Percentiles rank a stretch among this genome's conserved stretches.
These are phyloP conservation scores for Diversispora eburnea DNA, from an alignment of 192 early-diverging fungal species.

Conservation along the genomic window DNA sequence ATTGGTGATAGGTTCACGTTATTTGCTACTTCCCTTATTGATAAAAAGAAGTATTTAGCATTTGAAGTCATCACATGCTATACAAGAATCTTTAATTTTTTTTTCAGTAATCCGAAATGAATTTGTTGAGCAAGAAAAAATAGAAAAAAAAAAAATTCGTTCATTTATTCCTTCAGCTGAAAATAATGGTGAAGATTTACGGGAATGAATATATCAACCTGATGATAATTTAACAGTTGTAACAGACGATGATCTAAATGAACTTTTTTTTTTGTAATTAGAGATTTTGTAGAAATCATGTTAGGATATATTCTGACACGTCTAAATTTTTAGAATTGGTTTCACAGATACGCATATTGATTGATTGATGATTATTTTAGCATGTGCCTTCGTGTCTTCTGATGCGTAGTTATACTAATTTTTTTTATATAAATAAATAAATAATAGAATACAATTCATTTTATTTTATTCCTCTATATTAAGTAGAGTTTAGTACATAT, in stretches of 20 bases:
- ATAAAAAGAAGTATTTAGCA: conserved; percentile 27
- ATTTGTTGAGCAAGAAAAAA: conserved; percentile 25
- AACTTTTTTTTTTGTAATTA: conserved; percentile 6
- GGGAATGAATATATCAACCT: conserved; percentile 20
- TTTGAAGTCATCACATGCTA: conserved; percentile 14
- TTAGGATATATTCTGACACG: neutral
- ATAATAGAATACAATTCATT: no score
- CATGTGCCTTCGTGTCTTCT: no score
- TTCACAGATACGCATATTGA: no score
- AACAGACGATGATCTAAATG: conserved; percentile 14
- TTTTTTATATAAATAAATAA: no score
- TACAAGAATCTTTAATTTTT: conserved; percentile 27
- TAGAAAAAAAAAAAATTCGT: conserved; percentile 24
- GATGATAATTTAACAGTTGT: conserved; percentile 16
- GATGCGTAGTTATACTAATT: no score
- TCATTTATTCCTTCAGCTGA: conserved; percentile 25
- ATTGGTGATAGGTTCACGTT: conserved; percentile 23
- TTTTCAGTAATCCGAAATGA: conserved; percentile 21
- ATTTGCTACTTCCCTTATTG: conserved; percentile 18
- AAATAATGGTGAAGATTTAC: conserved; percentile 20
- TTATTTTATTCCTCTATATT: no score
- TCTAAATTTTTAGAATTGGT: no score
- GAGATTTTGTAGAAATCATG: neutral
- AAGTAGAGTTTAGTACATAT: no score
- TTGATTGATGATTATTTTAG: no score